A percentile compares a stretch with the other conserved stretches of the same genome.
Evolutionary conservation across 1,139 yeast genomes (phyloP).

Genomic region (Yueomyces sp.): DNA sequence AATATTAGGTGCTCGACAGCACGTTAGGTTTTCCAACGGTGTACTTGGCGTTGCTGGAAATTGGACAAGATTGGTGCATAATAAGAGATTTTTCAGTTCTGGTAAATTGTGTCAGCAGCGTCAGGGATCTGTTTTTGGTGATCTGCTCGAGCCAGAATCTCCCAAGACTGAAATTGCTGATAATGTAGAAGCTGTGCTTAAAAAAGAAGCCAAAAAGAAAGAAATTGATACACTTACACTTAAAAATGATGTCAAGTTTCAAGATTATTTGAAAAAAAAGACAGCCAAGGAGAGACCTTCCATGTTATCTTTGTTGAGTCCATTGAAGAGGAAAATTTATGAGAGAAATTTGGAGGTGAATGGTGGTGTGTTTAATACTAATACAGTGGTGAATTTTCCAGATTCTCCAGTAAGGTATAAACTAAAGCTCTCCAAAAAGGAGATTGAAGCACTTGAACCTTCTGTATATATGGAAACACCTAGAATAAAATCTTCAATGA

Average conservation of each 20-base stretch:
- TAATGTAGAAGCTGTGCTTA: slow-evolving; percentile 1
- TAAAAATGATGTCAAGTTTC: slow-evolving; percentile 30
- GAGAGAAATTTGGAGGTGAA: slow-evolving; percentile 39
- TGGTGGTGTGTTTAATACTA: slow-evolving; percentile 67
- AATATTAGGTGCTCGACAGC: too few relatives aligned
- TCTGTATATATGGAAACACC: slow-evolving; percentile 64
- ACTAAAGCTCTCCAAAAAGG: slow-evolving; percentile 46
- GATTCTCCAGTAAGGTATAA: slow-evolving; percentile 38
- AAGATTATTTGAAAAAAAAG: slow-evolving; percentile 29
- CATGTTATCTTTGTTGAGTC: slow-evolving; percentile 42
- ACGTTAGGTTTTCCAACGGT: too few relatives aligned
- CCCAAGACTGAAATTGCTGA: not conserved
- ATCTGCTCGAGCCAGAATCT: too few relatives aligned
- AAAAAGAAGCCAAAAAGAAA: too few relatives aligned
- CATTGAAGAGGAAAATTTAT: slow-evolving; percentile 61
- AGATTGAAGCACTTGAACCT: slow-evolving; percentile 74
- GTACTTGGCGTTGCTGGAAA: too few relatives aligned
- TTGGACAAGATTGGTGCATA: too few relatives aligned
- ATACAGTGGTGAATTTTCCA: slow-evolving; percentile 38
- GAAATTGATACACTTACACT: slow-evolving; percentile 17
- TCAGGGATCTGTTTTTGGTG: too few relatives aligned
- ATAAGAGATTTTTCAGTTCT: too few relatives aligned
- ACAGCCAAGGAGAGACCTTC: slow-evolving; percentile 27
- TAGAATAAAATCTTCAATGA: slow-evolving; percentile 74
- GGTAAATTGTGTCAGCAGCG: too few relatives aligned